Base-by-base conservation (phyloP, 208 protist genomes). In the Wallacemonas sp. region DNA sequence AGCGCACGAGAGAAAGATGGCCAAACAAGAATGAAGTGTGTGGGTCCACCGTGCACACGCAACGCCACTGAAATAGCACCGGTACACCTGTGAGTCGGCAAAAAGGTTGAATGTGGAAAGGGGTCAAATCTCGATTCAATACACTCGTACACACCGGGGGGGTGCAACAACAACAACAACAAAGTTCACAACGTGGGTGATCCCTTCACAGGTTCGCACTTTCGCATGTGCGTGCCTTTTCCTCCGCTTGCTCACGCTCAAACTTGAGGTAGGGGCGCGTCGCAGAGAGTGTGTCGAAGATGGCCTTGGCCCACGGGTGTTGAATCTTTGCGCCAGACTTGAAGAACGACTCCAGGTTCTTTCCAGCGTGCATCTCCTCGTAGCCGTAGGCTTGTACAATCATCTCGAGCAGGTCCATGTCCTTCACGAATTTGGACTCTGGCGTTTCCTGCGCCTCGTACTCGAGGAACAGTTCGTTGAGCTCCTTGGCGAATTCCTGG, bases 401-500 rank as follows among this genome's bases (percentile, higher is more conserved):
- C 94, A 97, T 97, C 65, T 97, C 94, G 23, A 97, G 76, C 48
- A 93, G 61, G 64, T 97, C 94, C 80, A 96, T 93, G 68, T 97
- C 94, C 65, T 92, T 94, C 19, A 97, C 83, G 72, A 96, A 95
- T 11, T 76, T 74, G 21, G 92, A 65, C 76, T 97, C 94, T 12
- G 70, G 38, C 21, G 92, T 91, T 57, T 79, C 74, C 65, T 89
- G 83, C 26, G 80, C 79, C 71, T 97, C 94, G 67, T 97, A 97
- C 79, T 96, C 91, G 19, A 83, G 43, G 61, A 88, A 97, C 11
- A 96, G 74, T 5, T 77, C 57, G 0, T 70, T 56, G 2, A 97
- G 58, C 60, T 96, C 91, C 16, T 58, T 48, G 33, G 69, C 72
- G 14, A 95, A 89, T 17, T 55, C 68, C 14, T 38, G 60, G 39